Evolutionary conservation across 495 filamentous ascomycete genomes (phyloP).

Genomic region (Neurospora sp.): DNA sequence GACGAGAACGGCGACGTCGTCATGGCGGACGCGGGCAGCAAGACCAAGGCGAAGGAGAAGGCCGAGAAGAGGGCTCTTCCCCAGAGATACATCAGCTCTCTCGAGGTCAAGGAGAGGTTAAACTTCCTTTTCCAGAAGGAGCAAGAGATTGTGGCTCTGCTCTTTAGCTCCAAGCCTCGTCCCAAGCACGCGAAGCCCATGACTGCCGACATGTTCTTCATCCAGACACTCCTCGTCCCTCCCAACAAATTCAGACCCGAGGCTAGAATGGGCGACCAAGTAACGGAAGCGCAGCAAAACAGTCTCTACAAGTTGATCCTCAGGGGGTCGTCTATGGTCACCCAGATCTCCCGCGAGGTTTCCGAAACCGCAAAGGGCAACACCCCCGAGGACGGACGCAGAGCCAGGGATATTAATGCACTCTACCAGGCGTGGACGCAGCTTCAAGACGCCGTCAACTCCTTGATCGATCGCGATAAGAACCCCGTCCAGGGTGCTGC

Average conservation of each 20-base stretch:
- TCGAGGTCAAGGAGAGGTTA: slow-evolving; percentile 67
- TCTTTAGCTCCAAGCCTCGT: slow-evolving; percentile 67
- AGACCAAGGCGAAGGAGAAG: slow-evolving; percentile 20
- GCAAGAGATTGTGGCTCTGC: slow-evolving; percentile 62
- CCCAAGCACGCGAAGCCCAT: slow-evolving; percentile 39
- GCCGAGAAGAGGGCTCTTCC: slow-evolving; percentile 2
- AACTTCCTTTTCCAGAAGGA: slow-evolving; percentile 79
- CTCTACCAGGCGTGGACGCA: slow-evolving; percentile 55
- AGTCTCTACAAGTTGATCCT: slow-evolving; percentile 72
- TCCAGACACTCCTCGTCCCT: slow-evolving; percentile 72
- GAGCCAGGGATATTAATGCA: slow-evolving; percentile 29
- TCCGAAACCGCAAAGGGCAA: slow-evolving; percentile 20
- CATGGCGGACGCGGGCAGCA: slow-evolving; percentile 32
- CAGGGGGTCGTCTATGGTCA: slow-evolving; percentile 55
- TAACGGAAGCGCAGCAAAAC: slow-evolving; percentile 82
- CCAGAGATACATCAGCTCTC: slow-evolving; percentile 61
- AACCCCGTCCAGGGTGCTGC: slow-evolving; percentile 69
- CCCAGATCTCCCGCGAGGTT: slow-evolving; percentile 66
- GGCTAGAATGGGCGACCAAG: slow-evolving; percentile 63
- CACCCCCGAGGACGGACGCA: slow-evolving; percentile 32
- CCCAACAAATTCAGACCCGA: slow-evolving; percentile 91
- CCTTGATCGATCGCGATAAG: slow-evolving; percentile 75
- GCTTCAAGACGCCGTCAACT: slow-evolving; percentile 85
- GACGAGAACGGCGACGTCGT: slow-evolving; percentile 44
- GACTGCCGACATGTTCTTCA: slow-evolving; percentile 84